These are phyloP conservation scores for Onygenales sp. DNA, from an alignment of 2,329 filamentous ascomycete species.

Conservation along the genomic window DNA sequence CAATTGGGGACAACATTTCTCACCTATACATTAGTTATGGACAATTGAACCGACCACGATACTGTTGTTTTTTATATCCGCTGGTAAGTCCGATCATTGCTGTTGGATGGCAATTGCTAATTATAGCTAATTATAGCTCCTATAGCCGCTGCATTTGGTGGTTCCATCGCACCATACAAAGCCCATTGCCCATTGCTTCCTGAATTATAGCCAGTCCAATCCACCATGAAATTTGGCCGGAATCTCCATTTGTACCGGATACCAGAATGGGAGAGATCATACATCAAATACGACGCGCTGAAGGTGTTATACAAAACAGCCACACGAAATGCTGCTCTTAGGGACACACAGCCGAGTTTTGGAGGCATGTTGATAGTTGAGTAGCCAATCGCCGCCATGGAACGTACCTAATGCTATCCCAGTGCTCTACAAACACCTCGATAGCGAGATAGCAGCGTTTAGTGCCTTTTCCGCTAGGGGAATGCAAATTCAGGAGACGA, in stretches of 20 bases:
- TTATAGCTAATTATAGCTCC: too few species aligned
- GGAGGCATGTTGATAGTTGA: neutral
- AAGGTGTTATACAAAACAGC: conserved; percentile 14
- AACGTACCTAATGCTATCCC: neutral
- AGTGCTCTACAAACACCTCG: conserved; percentile 2
- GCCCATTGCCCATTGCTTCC: too few species aligned
- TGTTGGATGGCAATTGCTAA: too few species aligned
- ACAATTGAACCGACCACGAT: too few species aligned
- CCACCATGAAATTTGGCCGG: conserved; percentile 22
- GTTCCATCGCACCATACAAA: too few species aligned
- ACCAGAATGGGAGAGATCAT: conserved; percentile 19
- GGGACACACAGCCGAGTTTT: neutral
- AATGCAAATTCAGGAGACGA: neutral
- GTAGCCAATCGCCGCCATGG: neutral
- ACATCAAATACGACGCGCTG: conserved; percentile 20
- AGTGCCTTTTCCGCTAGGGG: conserved; percentile 2
- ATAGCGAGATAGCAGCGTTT: neutral
- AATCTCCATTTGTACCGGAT: conserved; percentile 17
- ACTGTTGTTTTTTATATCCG: too few species aligned
- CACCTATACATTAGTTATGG: too few species aligned
- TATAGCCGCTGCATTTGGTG: too few species aligned
- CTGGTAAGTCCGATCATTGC: too few species aligned
- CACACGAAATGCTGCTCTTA: neutral
- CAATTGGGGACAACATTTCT: too few species aligned
- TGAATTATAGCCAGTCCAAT: neutral